Conservation (phyloP, 2,329 filamentous ascomycete species). For the Cercospora canescens region DNA sequence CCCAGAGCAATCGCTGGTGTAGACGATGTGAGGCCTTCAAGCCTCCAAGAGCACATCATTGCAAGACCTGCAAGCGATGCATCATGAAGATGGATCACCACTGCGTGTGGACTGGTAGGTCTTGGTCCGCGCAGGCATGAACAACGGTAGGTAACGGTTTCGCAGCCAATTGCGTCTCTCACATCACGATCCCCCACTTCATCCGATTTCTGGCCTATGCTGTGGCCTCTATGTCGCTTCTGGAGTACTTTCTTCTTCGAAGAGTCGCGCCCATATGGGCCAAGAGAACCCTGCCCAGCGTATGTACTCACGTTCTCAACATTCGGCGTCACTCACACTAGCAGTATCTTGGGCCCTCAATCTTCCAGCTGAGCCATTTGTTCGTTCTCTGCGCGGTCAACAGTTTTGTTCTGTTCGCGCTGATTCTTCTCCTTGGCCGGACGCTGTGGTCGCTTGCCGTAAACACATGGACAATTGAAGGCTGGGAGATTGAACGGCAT, state of each 20-base stretch:
- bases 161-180: conserved; percentile 71
- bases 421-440: conserved; percentile 65
- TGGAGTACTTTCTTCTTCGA: conserved; percentile 61
- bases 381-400: conserved; percentile 61
- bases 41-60: conserved; percentile 78
- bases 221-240: conserved; percentile 61
- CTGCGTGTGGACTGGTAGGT: conserved; percentile 72
- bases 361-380: conserved; percentile 60
- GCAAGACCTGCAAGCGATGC: conserved; percentile 68
- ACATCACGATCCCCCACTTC: conserved; percentile 81
- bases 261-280: conserved; percentile 64
- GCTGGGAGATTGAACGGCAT: conserved; percentile 63
- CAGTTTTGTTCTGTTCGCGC: conserved; percentile 60
- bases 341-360: conserved; percentile 69
- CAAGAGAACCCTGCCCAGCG: conserved; percentile 65
- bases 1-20: conserved; percentile 62
- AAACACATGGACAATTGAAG: conserved; percentile 80
- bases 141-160: conserved; percentile 34
- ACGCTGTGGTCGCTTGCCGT: conserved; percentile 62
- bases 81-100: conserved; percentile 51
- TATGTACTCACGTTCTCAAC: conserved; percentile 37
- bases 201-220: conserved; percentile 73
- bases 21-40: conserved; percentile 73
- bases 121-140: conserved; percentile 17
- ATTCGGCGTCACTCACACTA: background rate